Conservation (phyloP, 495 filamentous ascomycete genomes). For the Patellaria atrata region DNA sequence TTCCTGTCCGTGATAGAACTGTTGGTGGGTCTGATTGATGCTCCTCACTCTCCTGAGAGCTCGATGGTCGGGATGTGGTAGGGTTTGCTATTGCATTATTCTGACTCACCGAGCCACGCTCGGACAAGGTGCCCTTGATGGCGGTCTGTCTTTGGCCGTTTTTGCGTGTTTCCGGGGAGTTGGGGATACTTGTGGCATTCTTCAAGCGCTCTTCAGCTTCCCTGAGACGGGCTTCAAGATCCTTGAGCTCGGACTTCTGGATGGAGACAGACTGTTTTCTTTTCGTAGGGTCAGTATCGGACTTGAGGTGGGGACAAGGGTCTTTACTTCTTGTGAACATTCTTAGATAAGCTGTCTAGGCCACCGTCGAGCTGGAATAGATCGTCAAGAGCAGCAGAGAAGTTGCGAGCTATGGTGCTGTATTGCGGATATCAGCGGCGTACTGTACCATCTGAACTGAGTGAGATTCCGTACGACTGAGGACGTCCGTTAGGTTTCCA, state of each 20-base stretch:
- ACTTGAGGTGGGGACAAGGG: constrained; percentile 8
- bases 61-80: no score
- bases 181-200: constrained; percentile 17
- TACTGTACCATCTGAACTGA: constrained; percentile 3
- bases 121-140: constrained; percentile 10
- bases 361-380: constrained; percentile 66
- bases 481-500: constrained; percentile 68
- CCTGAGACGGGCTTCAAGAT: constrained; percentile 66
- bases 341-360: constrained; percentile 59
- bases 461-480: constrained; percentile 54
- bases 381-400: constrained; percentile 74
- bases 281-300: constrained; percentile 22
- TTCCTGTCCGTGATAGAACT: no score
- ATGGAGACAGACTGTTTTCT: constrained; percentile 59
- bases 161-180: constrained; percentile 8
- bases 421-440: constrained; percentile 12
- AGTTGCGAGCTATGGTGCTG: constrained; percentile 77
- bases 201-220: constrained; percentile 75
- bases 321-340: constrained; percentile 71
- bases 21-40: no score
- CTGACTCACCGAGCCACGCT: no score
- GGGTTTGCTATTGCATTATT: no score
- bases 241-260: constrained; percentile 67
- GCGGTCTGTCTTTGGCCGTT: constrained; percentile 12
- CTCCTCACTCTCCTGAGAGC: no score